A percentile compares a stretch with the other conserved stretches of the same genome.
phyloP scores from a whole-genome alignment of 2,329 filamentous ascomycete genomes.

The Aspergillus candidus region DNA sequence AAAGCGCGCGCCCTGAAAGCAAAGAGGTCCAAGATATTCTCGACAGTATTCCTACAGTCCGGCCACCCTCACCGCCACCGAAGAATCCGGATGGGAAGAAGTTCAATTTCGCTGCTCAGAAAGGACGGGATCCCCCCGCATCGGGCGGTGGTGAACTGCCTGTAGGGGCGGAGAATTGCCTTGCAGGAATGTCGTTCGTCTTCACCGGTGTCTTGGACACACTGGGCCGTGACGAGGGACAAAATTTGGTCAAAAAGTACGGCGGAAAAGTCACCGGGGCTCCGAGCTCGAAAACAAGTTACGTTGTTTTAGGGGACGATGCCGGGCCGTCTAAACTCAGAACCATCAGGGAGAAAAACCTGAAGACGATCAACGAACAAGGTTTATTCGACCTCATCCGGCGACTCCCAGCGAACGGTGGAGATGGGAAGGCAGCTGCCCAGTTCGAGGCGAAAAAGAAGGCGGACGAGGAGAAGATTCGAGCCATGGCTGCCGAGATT shows the following conservation, averaged over 20 bases:
- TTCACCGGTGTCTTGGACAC: conserved; percentile 84
- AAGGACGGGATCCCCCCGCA: conserved; percentile 56
- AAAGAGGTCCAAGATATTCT: conserved; percentile 75
- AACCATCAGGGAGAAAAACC: conserved; percentile 70
- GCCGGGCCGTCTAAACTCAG: conserved; percentile 88
- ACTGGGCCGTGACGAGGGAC: conserved; percentile 76
- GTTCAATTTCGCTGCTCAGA: conserved; percentile 68
- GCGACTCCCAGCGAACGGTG: conserved; percentile 75
- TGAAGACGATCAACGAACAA: conserved; percentile 92
- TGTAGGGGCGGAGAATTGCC: conserved; percentile 77
- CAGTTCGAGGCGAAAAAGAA: conserved; percentile 79
- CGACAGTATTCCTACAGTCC: conserved; percentile 75
- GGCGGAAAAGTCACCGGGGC: conserved; percentile 82
- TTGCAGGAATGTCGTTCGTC: conserved; percentile 84
- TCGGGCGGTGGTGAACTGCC: conserved; percentile 66
- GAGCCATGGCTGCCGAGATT: conserved; percentile 75
- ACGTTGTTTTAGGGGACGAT: conserved; percentile 83
- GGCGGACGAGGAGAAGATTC: conserved; percentile 76
- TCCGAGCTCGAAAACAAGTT: conserved; percentile 90
- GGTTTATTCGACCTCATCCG: conserved; percentile 84
- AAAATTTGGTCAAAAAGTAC: conserved; percentile 82
- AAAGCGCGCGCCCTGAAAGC: conserved; percentile 61
- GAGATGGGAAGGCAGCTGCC: conserved; percentile 79
- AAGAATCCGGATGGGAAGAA: conserved; percentile 62
- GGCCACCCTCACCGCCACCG: conserved; percentile 75